Conservation (phyloP, 495 filamentous ascomycete genomes). For the Cudoniella acicularis region DNA sequence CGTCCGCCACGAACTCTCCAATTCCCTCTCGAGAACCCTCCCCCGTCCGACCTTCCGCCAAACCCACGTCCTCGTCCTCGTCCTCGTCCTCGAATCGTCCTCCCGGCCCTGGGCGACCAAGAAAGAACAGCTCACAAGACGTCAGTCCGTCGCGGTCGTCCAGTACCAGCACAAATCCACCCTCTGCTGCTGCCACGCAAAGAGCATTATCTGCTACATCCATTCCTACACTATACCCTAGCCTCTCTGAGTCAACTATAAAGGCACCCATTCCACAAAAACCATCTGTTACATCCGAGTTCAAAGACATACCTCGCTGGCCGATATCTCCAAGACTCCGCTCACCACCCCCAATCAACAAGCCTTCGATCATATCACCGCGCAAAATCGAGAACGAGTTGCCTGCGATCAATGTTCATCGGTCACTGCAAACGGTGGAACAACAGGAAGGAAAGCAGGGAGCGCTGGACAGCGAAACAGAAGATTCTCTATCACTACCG, state of each 20-base stretch:
- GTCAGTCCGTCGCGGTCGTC: conserved; percentile 59
- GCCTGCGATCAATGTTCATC: conserved; percentile 53
- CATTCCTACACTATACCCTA: conserved; percentile 54
- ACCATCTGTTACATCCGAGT: conserved; percentile 43
- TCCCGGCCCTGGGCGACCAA: conserved; percentile 47
- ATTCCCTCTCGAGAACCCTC: conserved; percentile 47
- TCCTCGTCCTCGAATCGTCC: conserved; percentile 28
- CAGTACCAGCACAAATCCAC: conserved; percentile 43
- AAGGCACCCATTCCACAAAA: conserved; percentile 63
- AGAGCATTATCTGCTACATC: conserved; percentile 61
- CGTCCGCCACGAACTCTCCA: conserved; percentile 45
- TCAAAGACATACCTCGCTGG: conserved; percentile 58
- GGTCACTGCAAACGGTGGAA: conserved; percentile 41
- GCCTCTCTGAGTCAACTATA: conserved; percentile 47
- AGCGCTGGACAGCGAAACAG: conserved; percentile 45
- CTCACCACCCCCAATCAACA: conserved; percentile 61
- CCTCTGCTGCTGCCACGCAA: conserved; percentile 58
- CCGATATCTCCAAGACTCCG: conserved; percentile 62
- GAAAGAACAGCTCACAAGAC: conserved; percentile 67
- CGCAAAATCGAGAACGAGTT: conserved; percentile 43
- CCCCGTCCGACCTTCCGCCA: conserved; percentile 37
- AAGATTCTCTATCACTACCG: conserved; percentile 47
- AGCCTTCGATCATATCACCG: conserved; percentile 36
- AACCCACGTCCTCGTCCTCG: conserved; percentile 21
- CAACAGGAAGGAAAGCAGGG: conserved; percentile 26